phyloP scores from a whole-genome alignment of 164 flowering plant genomes.

The Magnolia sinica region DNA sequence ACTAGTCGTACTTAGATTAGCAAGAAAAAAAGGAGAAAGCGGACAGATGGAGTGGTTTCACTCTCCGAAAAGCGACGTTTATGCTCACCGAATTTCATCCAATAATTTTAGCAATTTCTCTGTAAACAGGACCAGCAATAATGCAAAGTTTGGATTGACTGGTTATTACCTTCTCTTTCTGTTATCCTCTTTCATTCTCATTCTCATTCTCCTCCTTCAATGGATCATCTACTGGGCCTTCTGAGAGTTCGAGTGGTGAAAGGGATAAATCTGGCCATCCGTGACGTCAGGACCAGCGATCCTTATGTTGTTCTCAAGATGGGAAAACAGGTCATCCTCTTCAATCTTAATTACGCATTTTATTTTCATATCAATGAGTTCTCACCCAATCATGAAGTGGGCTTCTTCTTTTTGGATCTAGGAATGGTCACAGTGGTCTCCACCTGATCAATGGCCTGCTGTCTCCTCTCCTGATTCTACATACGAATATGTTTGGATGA shows the following conservation, averaged over 20 bases:
- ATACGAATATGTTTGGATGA: too few species aligned
- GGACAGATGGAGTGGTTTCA: too few species aligned
- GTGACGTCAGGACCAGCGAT: constrained; percentile 59
- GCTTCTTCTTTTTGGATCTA: not conserved
- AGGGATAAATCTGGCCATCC: constrained; percentile 57
- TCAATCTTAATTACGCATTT: not conserved
- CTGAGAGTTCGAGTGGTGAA: constrained; percentile 47
- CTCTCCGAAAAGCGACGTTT: not conserved
- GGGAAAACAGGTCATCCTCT: constrained; percentile 52
- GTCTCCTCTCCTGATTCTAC: too few species aligned
- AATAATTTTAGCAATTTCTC: not conserved
- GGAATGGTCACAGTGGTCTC: not conserved
- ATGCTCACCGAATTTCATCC: not conserved
- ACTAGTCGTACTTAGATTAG: too few species aligned
- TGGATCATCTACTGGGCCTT: constrained; percentile 54
- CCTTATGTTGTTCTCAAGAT: constrained; percentile 57
- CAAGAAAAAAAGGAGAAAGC: too few species aligned
- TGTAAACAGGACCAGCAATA: too few species aligned
- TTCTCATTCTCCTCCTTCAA: constrained; percentile 5
- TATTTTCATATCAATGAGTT: too few species aligned
- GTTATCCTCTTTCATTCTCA: not conserved
- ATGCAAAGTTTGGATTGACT: too few species aligned
- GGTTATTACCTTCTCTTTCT: not conserved
- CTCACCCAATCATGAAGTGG: too few species aligned
- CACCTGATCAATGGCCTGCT: too few species aligned